These are phyloP conservation scores for Trichoderma harzianum DNA, from an alignment of 2,329 filamentous ascomycete species.

Conservation along the genomic window DNA sequence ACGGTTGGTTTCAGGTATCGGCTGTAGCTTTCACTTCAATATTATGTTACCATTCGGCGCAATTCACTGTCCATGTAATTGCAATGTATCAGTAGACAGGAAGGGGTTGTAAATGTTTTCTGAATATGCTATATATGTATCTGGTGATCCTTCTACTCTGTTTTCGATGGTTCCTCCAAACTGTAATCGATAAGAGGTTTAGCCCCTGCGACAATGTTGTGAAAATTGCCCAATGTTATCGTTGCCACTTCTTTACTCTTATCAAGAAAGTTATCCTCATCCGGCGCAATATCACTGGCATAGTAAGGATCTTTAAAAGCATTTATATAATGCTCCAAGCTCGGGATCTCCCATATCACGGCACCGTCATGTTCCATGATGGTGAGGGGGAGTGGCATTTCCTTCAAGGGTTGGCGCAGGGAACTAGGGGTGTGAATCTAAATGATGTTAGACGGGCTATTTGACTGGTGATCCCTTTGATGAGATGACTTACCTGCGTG, in stretches of 20 bases:
- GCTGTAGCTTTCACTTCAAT: constrained; percentile 29
- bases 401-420: background rate
- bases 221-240: constrained; percentile 4
- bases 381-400: background rate
- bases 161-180: background rate
- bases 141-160: background rate
- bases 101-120: background rate
- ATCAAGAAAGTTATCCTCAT: constrained; percentile 16
- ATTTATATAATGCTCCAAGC: constrained; percentile 4
- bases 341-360: constrained; percentile 16
- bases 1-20: constrained; percentile 58
- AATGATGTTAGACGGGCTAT: no score
- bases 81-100: background rate
- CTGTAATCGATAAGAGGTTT: constrained; percentile 10
- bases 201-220: background rate
- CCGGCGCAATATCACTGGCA: constrained; percentile 2
- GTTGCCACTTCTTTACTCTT: constrained; percentile 11
- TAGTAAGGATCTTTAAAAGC: constrained; percentile 15
- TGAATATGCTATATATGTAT: background rate
- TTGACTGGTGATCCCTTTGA: background rate
- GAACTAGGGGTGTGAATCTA: constrained; percentile 1
- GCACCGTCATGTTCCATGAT: constrained; percentile 14
- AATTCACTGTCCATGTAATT: background rate
- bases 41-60: background rate
- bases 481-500: background rate